These are phyloP conservation scores for Pholiota molesta DNA, from an alignment of 768 basidiomycete species.

Conservation along the genomic window DNA sequence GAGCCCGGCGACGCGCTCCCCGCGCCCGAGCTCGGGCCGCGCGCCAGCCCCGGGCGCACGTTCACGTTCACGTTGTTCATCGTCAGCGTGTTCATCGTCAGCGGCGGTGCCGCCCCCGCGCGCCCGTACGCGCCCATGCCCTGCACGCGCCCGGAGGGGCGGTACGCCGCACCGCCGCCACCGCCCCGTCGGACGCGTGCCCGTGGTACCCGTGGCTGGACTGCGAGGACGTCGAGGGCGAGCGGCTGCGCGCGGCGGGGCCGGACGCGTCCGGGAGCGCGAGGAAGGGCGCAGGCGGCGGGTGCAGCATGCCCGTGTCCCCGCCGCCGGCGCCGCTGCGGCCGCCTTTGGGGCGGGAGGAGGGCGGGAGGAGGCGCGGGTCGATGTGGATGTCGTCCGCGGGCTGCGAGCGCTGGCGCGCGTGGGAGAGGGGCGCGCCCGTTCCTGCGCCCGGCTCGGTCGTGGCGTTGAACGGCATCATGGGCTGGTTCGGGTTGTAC, in stretches of 20 bases:
- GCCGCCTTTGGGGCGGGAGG: not conserved
- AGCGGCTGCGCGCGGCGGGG: slow-evolving; percentile 27
- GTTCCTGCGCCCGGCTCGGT: not conserved
- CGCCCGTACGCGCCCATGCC: slow-evolving; percentile 18
- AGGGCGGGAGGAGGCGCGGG: slow-evolving; percentile 8
- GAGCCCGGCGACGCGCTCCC: slow-evolving; percentile 19
- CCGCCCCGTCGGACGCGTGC: slow-evolving; percentile 3
- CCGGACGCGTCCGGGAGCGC: slow-evolving; percentile 12
- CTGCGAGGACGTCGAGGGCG: slow-evolving; percentile 34
- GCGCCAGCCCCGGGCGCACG: slow-evolving; percentile 14
- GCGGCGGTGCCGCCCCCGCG: slow-evolving; percentile 14
- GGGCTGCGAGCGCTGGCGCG: not conserved
- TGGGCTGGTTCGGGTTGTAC: not conserved
- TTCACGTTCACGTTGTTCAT: not conserved
- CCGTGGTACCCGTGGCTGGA: slow-evolving; percentile 29
- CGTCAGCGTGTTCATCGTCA: slow-evolving; percentile 22
- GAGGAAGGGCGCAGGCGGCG: slow-evolving; percentile 9
- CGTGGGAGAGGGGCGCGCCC: not conserved
- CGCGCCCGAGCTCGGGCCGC: slow-evolving; percentile 21
- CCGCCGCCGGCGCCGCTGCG: not conserved
- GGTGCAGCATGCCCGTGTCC: not conserved
- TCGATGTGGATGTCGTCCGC: slow-evolving; percentile 7
- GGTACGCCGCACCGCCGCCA: slow-evolving; percentile 19
- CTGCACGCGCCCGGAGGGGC: slow-evolving; percentile 30
- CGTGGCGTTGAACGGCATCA: not conserved